phyloP scores from a whole-genome alignment of 2,329 filamentous ascomycete species.

The Malbranchea cinnamomea region DNA sequence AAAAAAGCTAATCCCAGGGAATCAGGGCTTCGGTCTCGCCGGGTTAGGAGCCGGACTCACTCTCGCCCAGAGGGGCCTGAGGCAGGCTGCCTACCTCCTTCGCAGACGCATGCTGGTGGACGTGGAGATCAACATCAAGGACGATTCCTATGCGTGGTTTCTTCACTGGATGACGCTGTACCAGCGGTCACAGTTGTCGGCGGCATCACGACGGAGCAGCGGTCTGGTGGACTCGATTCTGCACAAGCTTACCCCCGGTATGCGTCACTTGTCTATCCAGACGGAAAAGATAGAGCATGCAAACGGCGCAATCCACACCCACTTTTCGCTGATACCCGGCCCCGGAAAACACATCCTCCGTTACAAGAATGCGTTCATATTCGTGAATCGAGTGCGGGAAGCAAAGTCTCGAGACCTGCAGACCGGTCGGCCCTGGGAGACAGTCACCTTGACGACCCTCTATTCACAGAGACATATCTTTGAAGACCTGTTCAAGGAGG shows the following conservation, averaged over 20 bases:
- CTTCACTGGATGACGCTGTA: conserved; percentile 86
- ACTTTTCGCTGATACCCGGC: conserved; percentile 80
- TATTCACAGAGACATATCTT: conserved; percentile 84
- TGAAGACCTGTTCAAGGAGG: conserved; percentile 76
- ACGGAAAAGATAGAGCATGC: conserved; percentile 47
- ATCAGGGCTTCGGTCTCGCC: conserved; percentile 71
- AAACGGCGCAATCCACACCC: conserved; percentile 56
- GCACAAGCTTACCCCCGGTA: conserved; percentile 41
- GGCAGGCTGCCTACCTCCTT: conserved; percentile 57
- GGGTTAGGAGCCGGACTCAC: conserved; percentile 70
- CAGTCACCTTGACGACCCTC: conserved; percentile 77
- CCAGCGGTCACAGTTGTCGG: conserved; percentile 47
- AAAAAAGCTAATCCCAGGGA: too few species aligned
- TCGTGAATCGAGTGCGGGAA: conserved; percentile 75
- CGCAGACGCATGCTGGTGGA: conserved; percentile 82
- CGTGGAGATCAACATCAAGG: conserved; percentile 87
- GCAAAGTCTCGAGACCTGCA: conserved; percentile 61
- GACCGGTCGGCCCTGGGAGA: conserved; percentile 85
- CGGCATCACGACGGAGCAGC: conserved; percentile 27
- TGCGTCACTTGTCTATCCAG: conserved; percentile 50
- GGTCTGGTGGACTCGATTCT: conserved; percentile 38
- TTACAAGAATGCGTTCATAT: conserved; percentile 73
- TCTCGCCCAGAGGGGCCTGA: conserved; percentile 62
- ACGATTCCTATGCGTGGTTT: conserved; percentile 87
- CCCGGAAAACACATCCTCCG: conserved; percentile 80